These are phyloP conservation scores for Physcomitrellopsis africana DNA, from an alignment of 225 moss, liverwort and hornwort species.

Conservation along the genomic window DNA sequence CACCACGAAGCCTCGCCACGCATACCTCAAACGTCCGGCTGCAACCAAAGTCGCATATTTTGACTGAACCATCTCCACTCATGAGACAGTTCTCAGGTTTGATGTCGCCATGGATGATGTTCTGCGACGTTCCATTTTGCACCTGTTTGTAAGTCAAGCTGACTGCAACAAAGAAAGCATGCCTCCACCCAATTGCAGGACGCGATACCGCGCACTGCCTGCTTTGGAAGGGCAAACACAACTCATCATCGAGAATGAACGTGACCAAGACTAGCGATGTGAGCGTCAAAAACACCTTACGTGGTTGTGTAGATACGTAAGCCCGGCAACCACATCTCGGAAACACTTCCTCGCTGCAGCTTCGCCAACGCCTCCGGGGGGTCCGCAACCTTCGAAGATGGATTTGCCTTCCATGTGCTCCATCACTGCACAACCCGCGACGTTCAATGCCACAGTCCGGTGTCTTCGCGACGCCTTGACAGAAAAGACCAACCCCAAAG, in stretches of 20 bases:
- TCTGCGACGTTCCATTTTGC: slow-evolving; percentile 33
- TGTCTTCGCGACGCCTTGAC: too few species aligned
- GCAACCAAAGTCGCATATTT: slow-evolving; percentile 87
- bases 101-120: slow-evolving; percentile 84
- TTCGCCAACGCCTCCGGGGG: slow-evolving; percentile 72
- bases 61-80: slow-evolving; percentile 63
- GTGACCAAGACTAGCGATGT: too few species aligned
- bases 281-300: slow-evolving; percentile 33
- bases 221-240: too few species aligned
- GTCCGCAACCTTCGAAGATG: slow-evolving; percentile 86
- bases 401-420: slow-evolving; percentile 77
- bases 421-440: slow-evolving; percentile 58
- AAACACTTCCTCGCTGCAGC: slow-evolving; percentile 63
- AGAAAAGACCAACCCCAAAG: too few species aligned
- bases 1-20: too few species aligned
- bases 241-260: too few species aligned
- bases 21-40: slow-evolving; percentile 72
- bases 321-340: slow-evolving; percentile 60
- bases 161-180: too few species aligned
- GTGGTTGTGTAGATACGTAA: slow-evolving; percentile 72
- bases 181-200: too few species aligned
- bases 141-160: too few species aligned
- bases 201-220: too few species aligned
- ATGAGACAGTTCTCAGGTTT: slow-evolving; percentile 91
- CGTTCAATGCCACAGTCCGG: neutral